Conservation (phyloP, 164 flowering plant genomes). For the Aristolochia californica region DNA sequence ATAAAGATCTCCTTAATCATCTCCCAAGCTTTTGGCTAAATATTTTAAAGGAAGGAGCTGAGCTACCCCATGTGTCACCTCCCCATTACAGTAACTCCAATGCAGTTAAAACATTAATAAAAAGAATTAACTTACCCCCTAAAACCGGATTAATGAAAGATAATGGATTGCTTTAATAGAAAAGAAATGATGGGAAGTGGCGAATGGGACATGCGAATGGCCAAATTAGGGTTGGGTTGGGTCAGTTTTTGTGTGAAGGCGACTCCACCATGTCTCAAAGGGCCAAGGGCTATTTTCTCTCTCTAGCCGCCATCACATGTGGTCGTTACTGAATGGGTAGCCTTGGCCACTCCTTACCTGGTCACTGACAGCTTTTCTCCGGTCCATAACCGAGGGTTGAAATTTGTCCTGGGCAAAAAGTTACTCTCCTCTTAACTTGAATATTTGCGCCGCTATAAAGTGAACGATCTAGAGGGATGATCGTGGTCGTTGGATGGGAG, state of each 20-base stretch:
- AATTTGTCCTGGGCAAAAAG: no score
- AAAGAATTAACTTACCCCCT: background rate
- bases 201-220: conserved; percentile 8
- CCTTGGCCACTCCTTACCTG: background rate
- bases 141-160: background rate
- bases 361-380: background rate
- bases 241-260: background rate
- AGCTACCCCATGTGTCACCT: no score
- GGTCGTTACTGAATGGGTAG: background rate
- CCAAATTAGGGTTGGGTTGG: conserved; percentile 1
- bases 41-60: no score
- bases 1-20: no score
- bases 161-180: no score
- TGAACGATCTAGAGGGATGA: no score
- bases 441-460: no score
- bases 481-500: no score
- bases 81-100: no score
- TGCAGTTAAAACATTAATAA: no score
- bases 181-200: background rate
- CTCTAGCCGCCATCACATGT: conserved; percentile 4
- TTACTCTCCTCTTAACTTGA: no score
- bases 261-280: conserved; percentile 6
- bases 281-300: background rate
- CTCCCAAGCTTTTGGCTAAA: no score
- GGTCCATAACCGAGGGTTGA: background rate